Evolutionary conservation across 116 monocot species (phyloP).

Genomic region (Papilionanthe hybrid): DNA sequence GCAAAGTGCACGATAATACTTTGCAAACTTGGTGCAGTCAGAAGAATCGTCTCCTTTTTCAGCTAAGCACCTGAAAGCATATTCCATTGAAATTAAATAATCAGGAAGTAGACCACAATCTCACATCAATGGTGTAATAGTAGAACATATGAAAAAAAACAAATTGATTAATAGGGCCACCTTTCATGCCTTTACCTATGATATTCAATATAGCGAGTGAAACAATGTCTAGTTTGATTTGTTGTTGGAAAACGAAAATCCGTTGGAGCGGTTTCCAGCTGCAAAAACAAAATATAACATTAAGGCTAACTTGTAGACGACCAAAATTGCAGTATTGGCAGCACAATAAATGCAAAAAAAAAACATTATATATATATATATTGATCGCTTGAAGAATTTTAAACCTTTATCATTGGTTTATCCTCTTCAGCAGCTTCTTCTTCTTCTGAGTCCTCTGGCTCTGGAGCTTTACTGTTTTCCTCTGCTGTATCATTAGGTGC

Average conservation of each 20-base stretch:
- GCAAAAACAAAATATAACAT: slow-evolving; percentile 1
- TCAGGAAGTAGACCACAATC: too few species aligned
- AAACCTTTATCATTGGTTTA: slow-evolving; percentile 42
- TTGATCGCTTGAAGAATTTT: not conserved
- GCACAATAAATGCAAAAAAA: not conserved
- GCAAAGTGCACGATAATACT: slow-evolving; percentile 77
- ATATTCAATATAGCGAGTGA: slow-evolving; percentile 80
- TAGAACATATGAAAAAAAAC: not conserved
- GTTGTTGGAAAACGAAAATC: slow-evolving; percentile 67
- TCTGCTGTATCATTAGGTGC: slow-evolving; percentile 10
- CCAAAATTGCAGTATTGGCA: not conserved
- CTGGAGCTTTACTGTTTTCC: slow-evolving; percentile 15
- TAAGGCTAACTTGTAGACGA: not conserved
- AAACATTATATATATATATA: not conserved
- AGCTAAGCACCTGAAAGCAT: slow-evolving; percentile 51
- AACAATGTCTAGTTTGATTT: slow-evolving; percentile 84
- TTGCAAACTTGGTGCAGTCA: slow-evolving; percentile 76
- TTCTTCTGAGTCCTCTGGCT: slow-evolving; percentile 13
- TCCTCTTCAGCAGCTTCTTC: slow-evolving; percentile 23
- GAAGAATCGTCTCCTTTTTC: slow-evolving; percentile 68
- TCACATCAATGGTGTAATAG: too few species aligned
- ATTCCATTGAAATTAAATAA: not conserved
- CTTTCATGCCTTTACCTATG: slow-evolving; percentile 40
- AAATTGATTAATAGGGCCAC: not conserved
- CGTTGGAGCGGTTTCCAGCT: slow-evolving; percentile 58